Conservation (phyloP, 2,329 filamentous ascomycete species). For the Harringtonia aguacate region DNA sequence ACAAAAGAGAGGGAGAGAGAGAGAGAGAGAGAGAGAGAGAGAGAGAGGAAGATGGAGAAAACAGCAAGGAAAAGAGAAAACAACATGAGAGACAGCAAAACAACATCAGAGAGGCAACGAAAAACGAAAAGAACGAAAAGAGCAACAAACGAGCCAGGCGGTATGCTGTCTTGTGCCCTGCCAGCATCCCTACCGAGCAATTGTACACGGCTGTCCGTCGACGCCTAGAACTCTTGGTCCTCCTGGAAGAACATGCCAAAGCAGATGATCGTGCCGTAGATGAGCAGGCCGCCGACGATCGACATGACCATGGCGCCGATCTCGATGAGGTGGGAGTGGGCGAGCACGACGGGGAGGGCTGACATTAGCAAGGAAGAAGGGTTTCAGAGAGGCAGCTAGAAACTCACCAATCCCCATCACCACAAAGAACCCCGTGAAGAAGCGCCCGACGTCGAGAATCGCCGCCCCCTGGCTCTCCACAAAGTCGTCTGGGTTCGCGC, state of each 20-base stretch:
- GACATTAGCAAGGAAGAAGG: constrained; percentile 11
- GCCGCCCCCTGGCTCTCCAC: constrained; percentile 75
- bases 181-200: too few relatives aligned
- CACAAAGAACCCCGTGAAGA: constrained; percentile 90
- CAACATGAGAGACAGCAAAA: too few relatives aligned
- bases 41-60: neutral
- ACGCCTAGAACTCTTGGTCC: constrained; percentile 91
- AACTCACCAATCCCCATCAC: constrained; percentile 91
- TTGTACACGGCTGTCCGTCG: too few relatives aligned
- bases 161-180: too few relatives aligned
- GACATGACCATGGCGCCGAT: constrained; percentile 90
- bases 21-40: neutral
- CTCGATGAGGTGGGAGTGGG: constrained; percentile 75
- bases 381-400: neutral
- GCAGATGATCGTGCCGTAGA: constrained; percentile 96
- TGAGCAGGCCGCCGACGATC: constrained; percentile 80
- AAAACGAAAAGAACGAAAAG: too few relatives aligned
- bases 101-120: too few relatives aligned
- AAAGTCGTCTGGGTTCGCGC: constrained; percentile 89
- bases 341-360: constrained; percentile 83
- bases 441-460: constrained; percentile 85
- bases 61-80: too few relatives aligned
- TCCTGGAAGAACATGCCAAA: constrained; percentile 98
- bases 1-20: neutral
- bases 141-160: neutral